These are phyloP conservation scores for Saccharomyces hybrid DNA, from an alignment of 1,139 yeast species.

Conservation along the genomic window DNA sequence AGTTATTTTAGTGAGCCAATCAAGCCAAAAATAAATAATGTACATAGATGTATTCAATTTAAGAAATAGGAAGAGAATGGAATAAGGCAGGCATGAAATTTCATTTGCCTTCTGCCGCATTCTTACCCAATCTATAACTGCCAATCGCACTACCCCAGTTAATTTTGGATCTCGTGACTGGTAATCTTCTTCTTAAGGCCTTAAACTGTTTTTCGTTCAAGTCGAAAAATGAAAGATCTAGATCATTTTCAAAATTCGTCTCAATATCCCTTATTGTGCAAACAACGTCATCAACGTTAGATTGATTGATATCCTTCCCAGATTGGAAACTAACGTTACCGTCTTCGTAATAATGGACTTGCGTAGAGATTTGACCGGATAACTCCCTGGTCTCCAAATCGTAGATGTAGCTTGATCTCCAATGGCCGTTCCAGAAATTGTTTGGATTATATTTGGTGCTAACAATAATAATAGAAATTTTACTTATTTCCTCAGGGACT, in stretches of 20 bases:
- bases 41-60: neutral
- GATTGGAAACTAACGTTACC: conserved; percentile 83
- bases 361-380: conserved; percentile 53
- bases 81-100: neutral
- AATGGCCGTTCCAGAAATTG: conserved; percentile 85
- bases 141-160: conserved; percentile 96
- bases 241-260: conserved; percentile 47
- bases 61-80: neutral
- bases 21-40: neutral
- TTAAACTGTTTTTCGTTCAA: conserved; percentile 80
- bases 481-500: conserved; percentile 38
- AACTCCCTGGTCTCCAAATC: conserved; percentile 34
- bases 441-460: conserved; percentile 68
- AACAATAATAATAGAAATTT: conserved; percentile 46
- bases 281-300: conserved; percentile 28
- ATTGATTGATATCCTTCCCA: conserved; percentile 35
- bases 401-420: conserved; percentile 64
- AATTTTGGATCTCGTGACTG: conserved; percentile 83
- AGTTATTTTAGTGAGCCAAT: conserved; percentile 36
- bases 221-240: conserved; percentile 58
- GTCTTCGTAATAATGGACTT: conserved; percentile 90
- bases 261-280: conserved; percentile 56
- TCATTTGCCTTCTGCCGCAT: conserved; percentile 46
- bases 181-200: conserved; percentile 79
- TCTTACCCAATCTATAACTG: conserved; percentile 80